Conservation (phyloP, 768 basidiomycete species). For the Lactifluus rugatus region DNA sequence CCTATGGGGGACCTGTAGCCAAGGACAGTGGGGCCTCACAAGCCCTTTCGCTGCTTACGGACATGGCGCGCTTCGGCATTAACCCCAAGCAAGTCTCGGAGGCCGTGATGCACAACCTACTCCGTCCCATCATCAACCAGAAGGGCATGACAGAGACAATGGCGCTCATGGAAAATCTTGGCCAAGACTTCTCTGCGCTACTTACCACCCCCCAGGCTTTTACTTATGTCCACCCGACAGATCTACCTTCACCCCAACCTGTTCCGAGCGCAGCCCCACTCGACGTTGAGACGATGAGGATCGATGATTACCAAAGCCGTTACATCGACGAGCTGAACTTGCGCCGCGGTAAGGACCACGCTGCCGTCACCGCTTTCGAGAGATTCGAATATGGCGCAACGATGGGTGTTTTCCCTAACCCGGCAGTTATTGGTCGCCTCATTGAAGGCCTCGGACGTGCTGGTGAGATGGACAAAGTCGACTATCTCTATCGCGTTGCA, state of each 20-base stretch:
- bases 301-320: constrained; percentile 25
- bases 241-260: constrained; percentile 5
- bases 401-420: constrained; percentile 39
- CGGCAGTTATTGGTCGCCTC: constrained; percentile 46
- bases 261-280: not conserved
- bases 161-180: constrained; percentile 13
- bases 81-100: constrained; percentile 9
- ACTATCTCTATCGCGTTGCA: constrained; percentile 55
- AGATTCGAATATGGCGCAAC: constrained; percentile 39
- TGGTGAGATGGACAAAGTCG: constrained; percentile 50
- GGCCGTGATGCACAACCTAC: constrained; percentile 1
- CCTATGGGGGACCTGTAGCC: constrained; percentile 11
- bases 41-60: constrained; percentile 17
- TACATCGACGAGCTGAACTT: constrained; percentile 25
- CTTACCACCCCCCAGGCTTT: not conserved
- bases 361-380: constrained; percentile 36
- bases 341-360: constrained; percentile 19
- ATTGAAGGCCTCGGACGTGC: constrained; percentile 61
- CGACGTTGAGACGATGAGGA: constrained; percentile 8
- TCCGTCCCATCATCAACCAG: constrained; percentile 8
- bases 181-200: constrained; percentile 33
- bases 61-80: constrained; percentile 6
- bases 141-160: constrained; percentile 4
- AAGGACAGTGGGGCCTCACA: constrained; percentile 16
- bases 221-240: constrained; percentile 3